Evolutionary conservation across 352 stramenopile genomes (phyloP).

Genomic region (Phytophthora hybrid): DNA sequence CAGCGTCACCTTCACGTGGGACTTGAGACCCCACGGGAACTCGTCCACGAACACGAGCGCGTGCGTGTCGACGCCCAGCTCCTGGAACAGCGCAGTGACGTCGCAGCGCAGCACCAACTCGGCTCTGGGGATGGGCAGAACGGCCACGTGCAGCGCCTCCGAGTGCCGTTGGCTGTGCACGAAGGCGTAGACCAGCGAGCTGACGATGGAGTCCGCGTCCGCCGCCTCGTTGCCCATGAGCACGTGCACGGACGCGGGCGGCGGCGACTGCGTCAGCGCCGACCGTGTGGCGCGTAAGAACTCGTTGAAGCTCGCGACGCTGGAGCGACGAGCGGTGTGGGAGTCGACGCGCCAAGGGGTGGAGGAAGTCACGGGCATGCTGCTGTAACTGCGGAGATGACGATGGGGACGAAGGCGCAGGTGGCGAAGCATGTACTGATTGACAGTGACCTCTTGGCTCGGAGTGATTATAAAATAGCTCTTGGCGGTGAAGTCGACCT

Average conservation of each 20-base stretch:
- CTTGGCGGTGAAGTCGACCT: no score
- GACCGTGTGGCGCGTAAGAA: constrained; percentile 30
- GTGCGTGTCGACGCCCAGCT: constrained; percentile 57
- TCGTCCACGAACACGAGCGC: constrained; percentile 82
- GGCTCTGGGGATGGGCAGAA: constrained; percentile 69
- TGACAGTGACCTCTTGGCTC: no score
- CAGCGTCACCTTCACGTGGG: constrained; percentile 54
- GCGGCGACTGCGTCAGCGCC: constrained; percentile 4
- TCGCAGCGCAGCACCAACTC: constrained; percentile 77
- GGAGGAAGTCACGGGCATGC: no score
- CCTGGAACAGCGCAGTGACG: constrained; percentile 63
- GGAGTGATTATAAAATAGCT: no score
- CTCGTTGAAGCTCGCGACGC: constrained; percentile 31
- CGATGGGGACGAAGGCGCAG: no score
- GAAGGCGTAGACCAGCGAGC: constrained; percentile 74
- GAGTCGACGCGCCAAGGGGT: background rate
- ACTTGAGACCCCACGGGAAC: constrained; percentile 61
- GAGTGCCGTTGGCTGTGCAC: constrained; percentile 35
- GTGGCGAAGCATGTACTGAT: no score
- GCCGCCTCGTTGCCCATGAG: constrained; percentile 84
- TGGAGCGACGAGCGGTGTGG: constrained; percentile 10
- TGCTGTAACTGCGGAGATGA: no score
- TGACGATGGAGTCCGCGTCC: constrained; percentile 88
- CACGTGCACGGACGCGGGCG: constrained; percentile 49
- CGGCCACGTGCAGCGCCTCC: constrained; percentile 49